Evolutionary conservation across 2,329 filamentous ascomycete species (phyloP).

Genomic region (Orbilia brochopaga): DNA sequence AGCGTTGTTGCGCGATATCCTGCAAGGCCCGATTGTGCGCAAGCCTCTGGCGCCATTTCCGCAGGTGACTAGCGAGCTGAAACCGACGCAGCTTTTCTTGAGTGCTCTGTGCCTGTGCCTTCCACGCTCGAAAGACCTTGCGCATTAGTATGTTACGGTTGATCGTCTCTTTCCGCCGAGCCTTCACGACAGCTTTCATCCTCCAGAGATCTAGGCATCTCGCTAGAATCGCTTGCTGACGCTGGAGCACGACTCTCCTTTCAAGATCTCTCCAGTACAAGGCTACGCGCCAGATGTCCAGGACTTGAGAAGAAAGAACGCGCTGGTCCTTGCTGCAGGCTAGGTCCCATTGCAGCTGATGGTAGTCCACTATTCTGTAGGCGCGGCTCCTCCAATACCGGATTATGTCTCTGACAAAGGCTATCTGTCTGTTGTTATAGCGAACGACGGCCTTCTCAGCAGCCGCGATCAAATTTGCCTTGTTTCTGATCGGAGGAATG

Average conservation of each 20-base stretch:
- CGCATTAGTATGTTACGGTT: conserved; percentile 47
- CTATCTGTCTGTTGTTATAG: conserved; percentile 30
- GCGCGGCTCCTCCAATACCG: conserved; percentile 34
- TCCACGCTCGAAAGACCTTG: conserved; percentile 41
- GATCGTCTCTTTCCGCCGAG: conserved; percentile 28
- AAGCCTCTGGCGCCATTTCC: conserved; percentile 32
- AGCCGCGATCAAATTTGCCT: conserved; percentile 31
- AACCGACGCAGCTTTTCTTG: conserved; percentile 25
- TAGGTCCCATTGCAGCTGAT: conserved; percentile 43
- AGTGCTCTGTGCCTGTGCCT: conserved; percentile 23
- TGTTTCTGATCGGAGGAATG: conserved; percentile 44
- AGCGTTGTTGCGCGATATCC: conserved; percentile 31
- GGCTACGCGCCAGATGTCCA: conserved; percentile 36
- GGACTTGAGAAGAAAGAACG: conserved; percentile 36
- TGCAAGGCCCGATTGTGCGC: conserved; percentile 21
- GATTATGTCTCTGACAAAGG: conserved; percentile 29
- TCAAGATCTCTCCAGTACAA: conserved; percentile 43
- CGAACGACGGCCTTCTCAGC: conserved; percentile 36
- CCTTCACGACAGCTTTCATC: conserved; percentile 31
- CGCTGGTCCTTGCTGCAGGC: conserved; percentile 46
- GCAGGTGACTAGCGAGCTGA: conserved; percentile 13
- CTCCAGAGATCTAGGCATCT: conserved; percentile 40
- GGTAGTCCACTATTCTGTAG: conserved; percentile 33
- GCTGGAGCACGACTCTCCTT: conserved; percentile 19
- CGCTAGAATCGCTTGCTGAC: conserved; percentile 15